Evolutionary conservation across 306 rosid species (phyloP).

Genomic region (Cucurbita maxima): DNA sequence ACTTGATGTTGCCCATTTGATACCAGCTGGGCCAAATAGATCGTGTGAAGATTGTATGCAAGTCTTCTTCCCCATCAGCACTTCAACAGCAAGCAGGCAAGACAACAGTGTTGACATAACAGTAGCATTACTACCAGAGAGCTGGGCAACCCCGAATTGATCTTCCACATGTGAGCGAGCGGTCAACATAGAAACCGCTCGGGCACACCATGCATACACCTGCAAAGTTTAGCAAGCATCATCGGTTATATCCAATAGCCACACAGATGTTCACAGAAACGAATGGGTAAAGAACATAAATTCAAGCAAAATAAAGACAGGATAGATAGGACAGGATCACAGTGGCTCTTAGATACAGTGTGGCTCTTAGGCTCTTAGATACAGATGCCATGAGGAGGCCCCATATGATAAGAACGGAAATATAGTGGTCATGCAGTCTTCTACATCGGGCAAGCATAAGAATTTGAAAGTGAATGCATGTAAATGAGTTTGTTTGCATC

Average conservation of each 20-base stretch:
- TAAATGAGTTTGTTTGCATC: not conserved
- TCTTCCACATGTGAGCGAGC: slow-evolving; percentile 61
- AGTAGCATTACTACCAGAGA: slow-evolving; percentile 71
- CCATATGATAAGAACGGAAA: not conserved
- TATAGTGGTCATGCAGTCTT: not conserved
- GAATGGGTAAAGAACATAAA: too few species aligned
- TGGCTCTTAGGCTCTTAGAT: too few species aligned
- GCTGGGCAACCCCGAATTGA: slow-evolving; percentile 77
- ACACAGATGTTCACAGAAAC: not conserved
- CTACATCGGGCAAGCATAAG: not conserved
- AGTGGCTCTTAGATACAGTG: too few species aligned
- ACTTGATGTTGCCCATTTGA: slow-evolving; percentile 65
- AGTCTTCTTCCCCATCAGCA: slow-evolving; percentile 84
- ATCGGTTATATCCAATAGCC: not conserved
- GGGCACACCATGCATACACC: slow-evolving; percentile 78
- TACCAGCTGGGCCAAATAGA: slow-evolving; percentile 54
- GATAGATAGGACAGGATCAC: too few species aligned
- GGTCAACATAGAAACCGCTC: slow-evolving; percentile 57
- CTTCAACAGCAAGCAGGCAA: slow-evolving; percentile 80
- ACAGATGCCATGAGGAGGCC: too few species aligned
- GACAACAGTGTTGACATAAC: slow-evolving; percentile 64
- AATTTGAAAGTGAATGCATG: not conserved
- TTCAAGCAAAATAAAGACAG: too few species aligned
- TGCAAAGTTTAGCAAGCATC: slow-evolving; percentile 10
- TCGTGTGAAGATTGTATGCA: slow-evolving; percentile 43